These are phyloP conservation scores for Tuber magnatum DNA, from an alignment of 495 filamentous ascomycete species.

Conservation along the genomic window DNA sequence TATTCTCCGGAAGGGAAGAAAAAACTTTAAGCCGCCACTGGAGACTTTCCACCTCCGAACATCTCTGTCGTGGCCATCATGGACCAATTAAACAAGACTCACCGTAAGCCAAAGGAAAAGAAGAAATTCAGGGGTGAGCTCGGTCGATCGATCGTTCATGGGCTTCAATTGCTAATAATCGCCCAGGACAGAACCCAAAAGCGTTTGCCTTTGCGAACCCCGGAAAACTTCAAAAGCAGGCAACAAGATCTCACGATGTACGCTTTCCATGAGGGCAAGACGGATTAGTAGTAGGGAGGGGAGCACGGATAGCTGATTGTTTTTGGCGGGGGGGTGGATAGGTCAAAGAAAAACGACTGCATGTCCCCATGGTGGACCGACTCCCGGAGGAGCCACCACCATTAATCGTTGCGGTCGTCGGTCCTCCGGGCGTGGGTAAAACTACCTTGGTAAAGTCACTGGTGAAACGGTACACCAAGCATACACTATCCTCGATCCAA, in stretches of 20 bases:
- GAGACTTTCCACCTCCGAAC: background rate
- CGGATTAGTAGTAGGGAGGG: background rate
- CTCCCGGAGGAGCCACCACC: conserved; percentile 94
- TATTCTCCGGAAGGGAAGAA: background rate
- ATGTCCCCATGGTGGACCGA: conserved; percentile 89
- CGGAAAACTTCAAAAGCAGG: conserved; percentile 73
- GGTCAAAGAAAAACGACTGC: conserved; percentile 89
- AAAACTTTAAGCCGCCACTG: background rate
- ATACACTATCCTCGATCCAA: conserved; percentile 77
- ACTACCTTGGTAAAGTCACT: conserved; percentile 83
- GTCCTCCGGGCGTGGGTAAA: conserved; percentile 77
- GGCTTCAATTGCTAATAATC: conserved; percentile 19
- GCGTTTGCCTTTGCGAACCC: conserved; percentile 83
- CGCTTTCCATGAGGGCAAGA: conserved; percentile 21
- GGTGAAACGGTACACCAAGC: conserved; percentile 89
- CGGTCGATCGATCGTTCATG: conserved; percentile 33
- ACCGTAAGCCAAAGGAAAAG: conserved; percentile 84
- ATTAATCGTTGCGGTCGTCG: conserved; percentile 82
- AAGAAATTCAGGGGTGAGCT: conserved; percentile 60
- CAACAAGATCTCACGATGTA: conserved; percentile 87
- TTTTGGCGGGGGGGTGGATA: conserved; percentile 39
- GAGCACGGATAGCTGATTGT: conserved; percentile 10
- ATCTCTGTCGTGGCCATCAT: conserved; percentile 45
- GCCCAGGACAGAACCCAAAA: conserved; percentile 75
- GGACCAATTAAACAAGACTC: conserved; percentile 81